Conservation (phyloP, 257 asterid species). For the Echites panduratus region DNA sequence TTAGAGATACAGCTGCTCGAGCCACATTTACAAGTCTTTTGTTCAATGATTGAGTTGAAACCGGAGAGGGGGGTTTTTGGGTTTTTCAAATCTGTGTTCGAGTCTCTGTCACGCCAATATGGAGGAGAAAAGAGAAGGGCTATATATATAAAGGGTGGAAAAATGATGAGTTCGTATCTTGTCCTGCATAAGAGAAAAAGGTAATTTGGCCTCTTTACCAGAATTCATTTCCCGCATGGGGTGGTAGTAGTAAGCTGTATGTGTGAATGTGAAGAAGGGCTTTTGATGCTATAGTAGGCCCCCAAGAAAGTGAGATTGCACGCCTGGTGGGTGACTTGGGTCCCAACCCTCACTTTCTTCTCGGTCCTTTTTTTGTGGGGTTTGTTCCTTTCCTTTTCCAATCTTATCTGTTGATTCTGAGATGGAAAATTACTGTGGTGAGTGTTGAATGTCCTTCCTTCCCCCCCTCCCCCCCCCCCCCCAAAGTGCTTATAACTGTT, state of each 20-base stretch:
- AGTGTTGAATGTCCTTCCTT: not conserved
- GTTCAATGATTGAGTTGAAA: conserved; percentile 26
- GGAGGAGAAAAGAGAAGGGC: conserved; percentile 11
- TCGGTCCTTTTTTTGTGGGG: conserved; percentile 20
- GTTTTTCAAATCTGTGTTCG: conserved; percentile 16
- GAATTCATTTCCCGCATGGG: conserved; percentile 14
- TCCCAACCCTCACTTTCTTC: conserved; percentile 31
- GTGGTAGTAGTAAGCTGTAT: conserved; percentile 3
- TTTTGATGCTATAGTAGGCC: conserved; percentile 23
- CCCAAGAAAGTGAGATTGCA: conserved; percentile 26
- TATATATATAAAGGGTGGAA: conserved; percentile 14
- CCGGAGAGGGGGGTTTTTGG: not conserved
- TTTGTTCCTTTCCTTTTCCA: conserved; percentile 1
- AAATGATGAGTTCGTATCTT: conserved; percentile 27
- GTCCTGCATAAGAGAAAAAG: conserved; percentile 25
- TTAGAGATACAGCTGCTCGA: not conserved
- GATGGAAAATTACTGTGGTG: conserved; percentile 8
- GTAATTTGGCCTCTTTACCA: conserved; percentile 13
- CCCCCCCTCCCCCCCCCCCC: no score
- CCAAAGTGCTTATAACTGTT: not conserved
- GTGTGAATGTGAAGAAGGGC: conserved; percentile 21
- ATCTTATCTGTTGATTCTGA: conserved; percentile 10
- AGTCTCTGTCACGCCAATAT: conserved; percentile 18
- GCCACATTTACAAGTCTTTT: conserved; percentile 13
- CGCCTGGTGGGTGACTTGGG: conserved; percentile 32